Evolutionary conservation across 306 rosid genomes (phyloP), one percentile per base, ranked within the genome.

Genomic region (Pterocarpus macrocarpus): DNA sequence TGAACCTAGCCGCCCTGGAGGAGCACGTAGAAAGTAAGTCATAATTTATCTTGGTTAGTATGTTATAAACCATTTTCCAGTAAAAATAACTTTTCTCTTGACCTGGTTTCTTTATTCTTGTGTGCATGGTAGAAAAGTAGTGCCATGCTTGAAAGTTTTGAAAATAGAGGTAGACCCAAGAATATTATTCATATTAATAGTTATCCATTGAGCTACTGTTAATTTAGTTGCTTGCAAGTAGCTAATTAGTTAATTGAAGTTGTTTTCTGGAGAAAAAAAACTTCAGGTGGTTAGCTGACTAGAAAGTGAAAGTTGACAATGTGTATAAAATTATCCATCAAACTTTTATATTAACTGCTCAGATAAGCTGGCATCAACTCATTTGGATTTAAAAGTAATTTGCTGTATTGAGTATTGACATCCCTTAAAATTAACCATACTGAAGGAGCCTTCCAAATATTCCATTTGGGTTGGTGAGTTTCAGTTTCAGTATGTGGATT

Each of bases 1-100:
- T 43, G 98, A 94, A 91, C 98, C 97, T 7, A 94, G 98, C 80
- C 98, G 98, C 56, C 98, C 98, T 80, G 98, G 98, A 62, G 98
- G 98, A 82, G 96, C 97, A 34, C 98, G 98, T 68, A 87, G 98
- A 84, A 94, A 85, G 98, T 94, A 87, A 88, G 93, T 75, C 33
- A 56, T 9, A 71, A 73, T 61, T 58, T 75, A 33, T 81, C 55
- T 73, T 81, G 15, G 22, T 76, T 76, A 13, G 35, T 4, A 16
- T 15, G 52, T 56, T 50, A 43, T 53, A 49, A 8, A 16, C 28
- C 49, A 61, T 41, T 56, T 65, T 49, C 33, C 58, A 11, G 36
- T n/a, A 55, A 64, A 66, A 9, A 41, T 53, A n/a, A 10, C 1
- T 63, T 50, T 52, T 70, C 45, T 30, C 30, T 34, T 77, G 44